phyloP scores from a whole-genome alignment of 129 eudicot genomes.

The Saposhnikovia divaricata region DNA sequence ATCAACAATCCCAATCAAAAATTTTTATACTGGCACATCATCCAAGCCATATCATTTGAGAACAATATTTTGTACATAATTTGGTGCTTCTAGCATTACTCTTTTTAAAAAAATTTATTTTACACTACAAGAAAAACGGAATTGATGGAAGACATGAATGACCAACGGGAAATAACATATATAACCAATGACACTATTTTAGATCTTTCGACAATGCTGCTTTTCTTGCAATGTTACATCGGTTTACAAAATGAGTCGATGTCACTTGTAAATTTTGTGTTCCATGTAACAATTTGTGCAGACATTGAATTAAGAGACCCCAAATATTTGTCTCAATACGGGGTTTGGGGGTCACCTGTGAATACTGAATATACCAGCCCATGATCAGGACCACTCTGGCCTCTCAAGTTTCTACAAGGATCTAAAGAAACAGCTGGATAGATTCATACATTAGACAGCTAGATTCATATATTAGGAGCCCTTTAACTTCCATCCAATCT shows the following conservation, averaged over 20 bases:
- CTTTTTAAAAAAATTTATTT: no score
- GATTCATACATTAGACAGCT: background rate
- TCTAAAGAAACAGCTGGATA: constrained; percentile 7
- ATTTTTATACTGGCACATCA: no score
- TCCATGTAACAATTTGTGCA: background rate
- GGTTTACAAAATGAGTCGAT: background rate
- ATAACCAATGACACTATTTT: no score
- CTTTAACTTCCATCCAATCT: background rate
- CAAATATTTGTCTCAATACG: constrained; percentile 31
- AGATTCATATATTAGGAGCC: background rate
- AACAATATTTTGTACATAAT: no score
- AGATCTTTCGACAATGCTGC: background rate
- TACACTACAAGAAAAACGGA: no score
- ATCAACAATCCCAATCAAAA: no score
- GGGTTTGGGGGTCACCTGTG: constrained; percentile 20
- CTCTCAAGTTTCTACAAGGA: background rate
- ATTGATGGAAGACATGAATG: no score
- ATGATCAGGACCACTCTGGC: constrained; percentile 36
- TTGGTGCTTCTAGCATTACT: no score
- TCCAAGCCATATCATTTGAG: no score
- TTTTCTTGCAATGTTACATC: background rate
- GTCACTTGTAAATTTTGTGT: background rate
- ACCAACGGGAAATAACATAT: no score
- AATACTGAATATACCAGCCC: constrained; percentile 33
- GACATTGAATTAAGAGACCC: background rate